Base-by-base conservation (phyloP, 257 asterid genomes). In the Scutellaria galericulata region DNA sequence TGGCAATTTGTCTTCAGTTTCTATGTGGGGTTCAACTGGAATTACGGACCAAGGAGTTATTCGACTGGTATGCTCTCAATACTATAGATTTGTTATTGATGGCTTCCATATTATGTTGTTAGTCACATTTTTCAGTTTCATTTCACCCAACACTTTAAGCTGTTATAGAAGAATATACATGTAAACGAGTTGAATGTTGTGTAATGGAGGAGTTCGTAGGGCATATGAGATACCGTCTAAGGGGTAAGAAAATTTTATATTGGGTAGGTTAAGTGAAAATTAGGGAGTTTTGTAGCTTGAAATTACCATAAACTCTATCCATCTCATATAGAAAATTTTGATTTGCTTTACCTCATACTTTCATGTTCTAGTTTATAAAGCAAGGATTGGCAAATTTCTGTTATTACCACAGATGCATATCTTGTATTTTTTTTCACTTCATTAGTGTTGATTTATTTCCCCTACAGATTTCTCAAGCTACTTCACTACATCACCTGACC, bases 11-110 rank as follows among this genome's bases (percentile, higher is more conserved):
- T 86, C 93, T 66, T 91, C 92, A 1, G 74, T 91, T 75, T 89
- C 98, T 37, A 64, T 94, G 71, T 90, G 98, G 98, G 96, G 98
- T 48, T 84, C 90, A 3, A 85, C 96, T 0, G 94, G 86, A 45
- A 79, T 90, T 76, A 88, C 94, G 11, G 98, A 88, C 56, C 78
- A 70, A 76, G 96, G 96, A 20, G 96, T 88, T 71, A 63, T 79
- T 60, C 86, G 85, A 50, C 80, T 92, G 87, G 98, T 90, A 86
- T 6, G 70, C n/a, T 61, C 37, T 61, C 52, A 13, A 2, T 13
- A 5, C 2, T 24, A 24, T 24, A 24, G 27, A 24, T 24, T 24
- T 1, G 46, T 7, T 13, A 46, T 10, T 46, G 10, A 11, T 46
- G 37, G 37, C 37, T 1, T 31, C 37, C 37, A 31, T 31, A 3